These are phyloP conservation scores for Starmerella khaoyaiensis DNA, from an alignment of 805 yeast species.

Conservation along the genomic window DNA sequence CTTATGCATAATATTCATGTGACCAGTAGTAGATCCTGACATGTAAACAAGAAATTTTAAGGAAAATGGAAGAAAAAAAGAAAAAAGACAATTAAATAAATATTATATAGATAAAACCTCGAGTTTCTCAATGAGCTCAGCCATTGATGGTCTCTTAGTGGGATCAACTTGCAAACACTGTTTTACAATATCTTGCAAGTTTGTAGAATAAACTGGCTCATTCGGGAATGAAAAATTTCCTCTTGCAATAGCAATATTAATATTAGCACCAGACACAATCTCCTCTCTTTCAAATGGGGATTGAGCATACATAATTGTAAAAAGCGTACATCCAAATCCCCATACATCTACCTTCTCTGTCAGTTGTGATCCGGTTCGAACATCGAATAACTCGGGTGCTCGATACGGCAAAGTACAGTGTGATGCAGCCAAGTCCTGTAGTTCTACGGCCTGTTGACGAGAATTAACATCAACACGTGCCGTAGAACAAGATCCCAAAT, in stretches of 20 bases:
- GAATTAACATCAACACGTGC: slow-evolving; percentile 45
- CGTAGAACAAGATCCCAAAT: slow-evolving; percentile 64
- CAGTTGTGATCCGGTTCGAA: slow-evolving; percentile 49
- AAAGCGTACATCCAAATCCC: slow-evolving; percentile 80
- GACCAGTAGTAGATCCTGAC: no score
- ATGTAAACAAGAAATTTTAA: no score
- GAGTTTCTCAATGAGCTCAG: slow-evolving; percentile 35
- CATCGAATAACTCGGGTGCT: slow-evolving; percentile 82
- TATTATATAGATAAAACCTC: not conserved
- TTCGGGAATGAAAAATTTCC: slow-evolving; percentile 52
- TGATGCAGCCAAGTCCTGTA: slow-evolving; percentile 72
- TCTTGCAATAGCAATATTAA: slow-evolving; percentile 58
- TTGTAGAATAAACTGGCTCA: slow-evolving; percentile 40
- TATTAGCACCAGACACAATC: slow-evolving; percentile 65
- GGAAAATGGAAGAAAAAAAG: no score
- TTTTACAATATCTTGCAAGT: slow-evolving; percentile 42
- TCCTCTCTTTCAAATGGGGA: slow-evolving; percentile 86
- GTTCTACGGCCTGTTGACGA: slow-evolving; percentile 56
- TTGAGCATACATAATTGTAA: slow-evolving; percentile 59
- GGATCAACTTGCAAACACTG: slow-evolving; percentile 55
- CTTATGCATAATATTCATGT: no score
- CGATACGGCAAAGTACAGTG: slow-evolving; percentile 77
- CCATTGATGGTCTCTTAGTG: slow-evolving; percentile 47
- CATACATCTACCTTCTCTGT: slow-evolving; percentile 76
- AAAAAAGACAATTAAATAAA: no score